Percentiles rank a stretch among this genome's conserved stretches.
Evolutionary conservation across 2,329 filamentous ascomycete genomes (phyloP).

Genomic region (Calonectria pteridis): DNA sequence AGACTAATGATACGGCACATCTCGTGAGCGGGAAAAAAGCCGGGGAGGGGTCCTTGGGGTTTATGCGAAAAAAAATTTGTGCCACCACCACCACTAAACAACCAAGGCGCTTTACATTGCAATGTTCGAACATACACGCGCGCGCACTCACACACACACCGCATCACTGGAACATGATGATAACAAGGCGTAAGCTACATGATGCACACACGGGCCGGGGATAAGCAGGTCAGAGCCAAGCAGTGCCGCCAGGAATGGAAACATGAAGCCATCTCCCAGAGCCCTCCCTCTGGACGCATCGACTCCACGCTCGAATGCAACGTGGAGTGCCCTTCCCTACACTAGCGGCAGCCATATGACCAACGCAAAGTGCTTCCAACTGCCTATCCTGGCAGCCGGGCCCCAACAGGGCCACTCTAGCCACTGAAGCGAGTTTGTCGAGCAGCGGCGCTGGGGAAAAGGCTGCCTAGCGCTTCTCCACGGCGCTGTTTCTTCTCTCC

Average conservation of each 20-base stretch:
- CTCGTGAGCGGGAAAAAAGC: conserved; percentile 1
- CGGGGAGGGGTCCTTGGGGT: neutral
- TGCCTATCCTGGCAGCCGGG: conserved; percentile 26
- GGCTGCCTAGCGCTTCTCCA: neutral
- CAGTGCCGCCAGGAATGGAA: neutral
- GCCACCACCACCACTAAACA: neutral
- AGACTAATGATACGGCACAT: conserved; percentile 6
- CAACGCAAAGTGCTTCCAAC: conserved; percentile 21
- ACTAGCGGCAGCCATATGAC: conserved; percentile 17
- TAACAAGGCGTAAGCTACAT: neutral
- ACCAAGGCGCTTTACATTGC: neutral
- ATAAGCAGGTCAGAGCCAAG: neutral
- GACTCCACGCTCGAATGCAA: conserved; percentile 20
- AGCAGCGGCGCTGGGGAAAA: neutral
- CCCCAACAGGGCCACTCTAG: conserved; percentile 23
- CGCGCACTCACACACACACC: neutral
- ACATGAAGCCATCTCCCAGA: neutral
- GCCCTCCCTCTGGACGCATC: neutral
- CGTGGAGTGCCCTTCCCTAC: conserved; percentile 13
- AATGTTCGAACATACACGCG: neutral
- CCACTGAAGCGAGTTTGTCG: conserved; percentile 16
- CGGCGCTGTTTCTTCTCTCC: neutral
- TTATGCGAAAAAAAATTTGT: neutral
- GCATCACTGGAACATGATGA: neutral
- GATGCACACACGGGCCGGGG: neutral